These are phyloP conservation scores for Aspergillus conjunctus DNA, from an alignment of 495 filamentous ascomycete genomes.

Conservation along the genomic window DNA sequence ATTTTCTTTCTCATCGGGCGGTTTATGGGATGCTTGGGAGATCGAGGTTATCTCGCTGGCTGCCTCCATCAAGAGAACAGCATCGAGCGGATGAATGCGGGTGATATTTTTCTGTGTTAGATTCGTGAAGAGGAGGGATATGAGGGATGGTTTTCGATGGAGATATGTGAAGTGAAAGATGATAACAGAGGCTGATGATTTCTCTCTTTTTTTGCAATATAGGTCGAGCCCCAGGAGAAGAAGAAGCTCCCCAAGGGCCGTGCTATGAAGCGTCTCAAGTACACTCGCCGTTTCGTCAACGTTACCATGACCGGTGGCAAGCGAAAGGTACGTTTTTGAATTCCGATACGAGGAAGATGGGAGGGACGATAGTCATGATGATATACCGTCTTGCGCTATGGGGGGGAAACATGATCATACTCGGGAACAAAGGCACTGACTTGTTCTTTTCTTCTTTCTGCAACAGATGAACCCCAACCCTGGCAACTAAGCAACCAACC, in stretches of 20 bases:
- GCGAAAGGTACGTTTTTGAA: constrained; percentile 75
- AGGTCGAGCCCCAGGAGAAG: constrained; percentile 51
- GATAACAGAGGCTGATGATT: constrained; percentile 14
- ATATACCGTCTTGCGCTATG: too few relatives aligned
- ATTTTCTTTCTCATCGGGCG: neutral
- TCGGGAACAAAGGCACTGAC: constrained; percentile 7
- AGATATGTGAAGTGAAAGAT: neutral
- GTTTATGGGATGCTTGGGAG: neutral
- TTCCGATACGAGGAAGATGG: neutral
- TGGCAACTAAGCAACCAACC: constrained; percentile 21
- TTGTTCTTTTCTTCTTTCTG: neutral
- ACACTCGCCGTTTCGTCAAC: constrained; percentile 99
- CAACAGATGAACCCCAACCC: constrained; percentile 39
- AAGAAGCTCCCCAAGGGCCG: constrained; percentile 84
- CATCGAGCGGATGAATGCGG: neutral
- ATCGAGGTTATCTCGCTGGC: neutral
- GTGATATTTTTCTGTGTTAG: neutral
- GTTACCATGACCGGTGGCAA: constrained; percentile 98
- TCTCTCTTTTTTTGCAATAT: constrained; percentile 22
- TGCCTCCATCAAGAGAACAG: neutral
- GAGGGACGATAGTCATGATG: neutral
- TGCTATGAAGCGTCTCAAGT: constrained; percentile 95
- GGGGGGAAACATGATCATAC: too few relatives aligned
- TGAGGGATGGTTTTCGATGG: neutral
- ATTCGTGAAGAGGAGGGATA: neutral